Evolutionary conservation across 1,139 yeast genomes (phyloP).

Genomic region (Groenewaldozyma sp.): DNA sequence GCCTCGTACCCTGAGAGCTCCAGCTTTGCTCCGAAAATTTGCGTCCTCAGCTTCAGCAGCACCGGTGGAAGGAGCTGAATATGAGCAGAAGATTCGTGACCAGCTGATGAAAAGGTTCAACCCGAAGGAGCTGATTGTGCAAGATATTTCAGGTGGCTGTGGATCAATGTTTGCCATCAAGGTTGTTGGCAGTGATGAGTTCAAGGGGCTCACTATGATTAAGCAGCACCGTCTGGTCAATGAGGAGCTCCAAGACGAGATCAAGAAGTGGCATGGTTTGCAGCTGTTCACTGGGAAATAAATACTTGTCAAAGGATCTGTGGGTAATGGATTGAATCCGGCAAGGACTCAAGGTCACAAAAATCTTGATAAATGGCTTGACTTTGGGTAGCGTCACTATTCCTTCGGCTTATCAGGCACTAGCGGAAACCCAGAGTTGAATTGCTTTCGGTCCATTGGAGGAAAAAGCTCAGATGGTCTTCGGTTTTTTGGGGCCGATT

Average conservation of each 20-base stretch:
- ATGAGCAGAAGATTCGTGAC: slow-evolving; percentile 56
- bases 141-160: slow-evolving; percentile 90
- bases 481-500: not conserved
- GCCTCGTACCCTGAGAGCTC: not conserved
- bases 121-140: slow-evolving; percentile 56
- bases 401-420: slow-evolving; percentile 20
- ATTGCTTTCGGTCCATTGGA: slow-evolving; percentile 17
- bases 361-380: too few species aligned
- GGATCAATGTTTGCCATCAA: slow-evolving; percentile 95
- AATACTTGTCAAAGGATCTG: too few species aligned
- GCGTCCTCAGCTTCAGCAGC: too few species aligned
- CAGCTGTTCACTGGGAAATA: slow-evolving; percentile 60
- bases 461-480: slow-evolving; percentile 13
- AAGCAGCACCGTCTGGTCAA: slow-evolving; percentile 91
- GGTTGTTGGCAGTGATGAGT: slow-evolving; percentile 54
- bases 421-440: slow-evolving; percentile 19
- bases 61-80: slow-evolving; percentile 27
- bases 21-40: too few species aligned
- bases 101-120: slow-evolving; percentile 45
- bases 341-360: too few species aligned
- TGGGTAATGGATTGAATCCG: too few species aligned
- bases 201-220: slow-evolving; percentile 72
- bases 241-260: slow-evolving; percentile 72
- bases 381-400: too few species aligned
- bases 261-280: slow-evolving; percentile 88